Conservation (phyloP, 495 filamentous ascomycete species). For the Ramalina peruviana region DNA sequence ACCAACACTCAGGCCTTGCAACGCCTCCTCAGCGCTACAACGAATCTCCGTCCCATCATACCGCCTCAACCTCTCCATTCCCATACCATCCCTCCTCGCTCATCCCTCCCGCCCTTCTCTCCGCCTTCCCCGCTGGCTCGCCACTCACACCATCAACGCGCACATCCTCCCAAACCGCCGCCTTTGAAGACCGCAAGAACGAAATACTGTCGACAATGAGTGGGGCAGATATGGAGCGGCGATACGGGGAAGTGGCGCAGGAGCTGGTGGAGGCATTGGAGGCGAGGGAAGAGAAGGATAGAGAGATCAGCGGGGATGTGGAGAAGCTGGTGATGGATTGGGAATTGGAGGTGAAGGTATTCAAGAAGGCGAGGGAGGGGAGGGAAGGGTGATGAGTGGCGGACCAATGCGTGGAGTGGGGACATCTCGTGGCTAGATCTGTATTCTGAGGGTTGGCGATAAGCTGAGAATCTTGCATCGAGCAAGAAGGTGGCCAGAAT, state of each 20-base stretch:
- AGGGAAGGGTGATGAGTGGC: not conserved
- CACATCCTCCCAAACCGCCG: not conserved
- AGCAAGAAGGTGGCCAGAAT: too few species aligned
- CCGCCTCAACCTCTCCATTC: not conserved
- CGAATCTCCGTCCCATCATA: not conserved
- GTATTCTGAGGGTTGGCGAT: too few species aligned
- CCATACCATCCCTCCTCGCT: not conserved
- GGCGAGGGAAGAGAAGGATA: conserved; percentile 4
- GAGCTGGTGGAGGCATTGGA: conserved; percentile 7
- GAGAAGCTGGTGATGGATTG: conserved; percentile 11
- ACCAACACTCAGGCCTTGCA: too few species aligned
- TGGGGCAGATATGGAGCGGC: conserved; percentile 5
- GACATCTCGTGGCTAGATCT: not conserved
- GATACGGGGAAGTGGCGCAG: conserved; percentile 8
- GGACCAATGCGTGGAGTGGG: not conserved
- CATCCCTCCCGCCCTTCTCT: not conserved
- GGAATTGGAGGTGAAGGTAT: conserved; percentile 16
- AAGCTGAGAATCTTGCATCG: too few species aligned
- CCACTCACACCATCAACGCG: not conserved
- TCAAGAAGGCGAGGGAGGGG: conserved; percentile 10
- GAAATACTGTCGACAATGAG: conserved; percentile 11
- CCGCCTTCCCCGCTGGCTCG: not conserved
- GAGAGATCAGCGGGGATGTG: conserved; percentile 11
- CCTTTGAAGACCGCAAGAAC: conserved; percentile 7
- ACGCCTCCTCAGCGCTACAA: not conserved